These are phyloP conservation scores for Naganishia cerealis DNA, from an alignment of 1,284 basidiomycete genomes.

Conservation along the genomic window DNA sequence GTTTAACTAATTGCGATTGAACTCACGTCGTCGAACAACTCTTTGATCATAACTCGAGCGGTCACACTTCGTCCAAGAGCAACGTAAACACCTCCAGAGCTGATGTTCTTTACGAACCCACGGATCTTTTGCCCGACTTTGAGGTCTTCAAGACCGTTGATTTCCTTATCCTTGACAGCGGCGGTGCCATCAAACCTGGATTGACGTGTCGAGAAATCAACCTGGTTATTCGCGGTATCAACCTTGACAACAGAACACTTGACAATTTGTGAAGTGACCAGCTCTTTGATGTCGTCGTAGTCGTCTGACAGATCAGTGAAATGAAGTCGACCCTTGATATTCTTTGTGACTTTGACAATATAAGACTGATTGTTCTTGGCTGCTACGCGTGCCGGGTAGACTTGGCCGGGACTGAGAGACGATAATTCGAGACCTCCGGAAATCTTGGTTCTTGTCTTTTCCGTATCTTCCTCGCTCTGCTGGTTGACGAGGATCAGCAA, in stretches of 20 bases:
- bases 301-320: slow-evolving; percentile 80
- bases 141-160: slow-evolving; percentile 66
- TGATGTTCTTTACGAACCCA: slow-evolving; percentile 83
- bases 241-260: slow-evolving; percentile 70
- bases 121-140: slow-evolving; percentile 72
- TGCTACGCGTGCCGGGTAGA: slow-evolving; percentile 74
- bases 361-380: slow-evolving; percentile 67
- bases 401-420: slow-evolving; percentile 67
- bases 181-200: slow-evolving; percentile 61
- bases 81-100: slow-evolving; percentile 85
- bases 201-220: slow-evolving; percentile 74
- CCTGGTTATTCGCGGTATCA: slow-evolving; percentile 65
- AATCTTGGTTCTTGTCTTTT: slow-evolving; percentile 58
- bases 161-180: slow-evolving; percentile 68
- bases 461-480: slow-evolving; percentile 52
- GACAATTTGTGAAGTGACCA: slow-evolving; percentile 57
- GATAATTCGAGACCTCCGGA: slow-evolving; percentile 55
- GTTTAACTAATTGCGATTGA: slow-evolving; percentile 23
- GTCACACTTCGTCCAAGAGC: slow-evolving; percentile 77
- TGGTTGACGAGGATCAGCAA: slow-evolving; percentile 79
- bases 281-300: slow-evolving; percentile 58
- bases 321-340: slow-evolving; percentile 72
- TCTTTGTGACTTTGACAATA: slow-evolving; percentile 69
- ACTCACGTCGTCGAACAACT: slow-evolving; percentile 82
- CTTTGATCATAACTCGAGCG: slow-evolving; percentile 88